Evolutionary conservation across 495 filamentous ascomycete species (phyloP).

Genomic region (Hypoxylon intermedium): DNA sequence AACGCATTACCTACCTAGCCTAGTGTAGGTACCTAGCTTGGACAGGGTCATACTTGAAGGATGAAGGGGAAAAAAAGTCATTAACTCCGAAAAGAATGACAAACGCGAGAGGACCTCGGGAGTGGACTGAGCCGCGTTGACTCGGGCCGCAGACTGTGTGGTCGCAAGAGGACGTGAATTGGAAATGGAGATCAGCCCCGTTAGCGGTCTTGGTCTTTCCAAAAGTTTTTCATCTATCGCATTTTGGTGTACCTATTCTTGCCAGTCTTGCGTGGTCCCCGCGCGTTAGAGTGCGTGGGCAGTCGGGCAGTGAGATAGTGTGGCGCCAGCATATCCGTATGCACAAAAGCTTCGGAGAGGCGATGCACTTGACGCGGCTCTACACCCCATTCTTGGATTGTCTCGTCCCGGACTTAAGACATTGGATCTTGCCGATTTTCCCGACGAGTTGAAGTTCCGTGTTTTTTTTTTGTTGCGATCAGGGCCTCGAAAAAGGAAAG

Average conservation of each 20-base stretch:
- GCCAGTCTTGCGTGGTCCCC: constrained; percentile 24
- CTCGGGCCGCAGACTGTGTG: neutral
- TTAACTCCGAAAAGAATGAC: neutral
- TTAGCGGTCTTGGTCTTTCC: constrained; percentile 9
- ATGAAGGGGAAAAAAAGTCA: neutral
- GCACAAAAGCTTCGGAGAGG: constrained; percentile 11
- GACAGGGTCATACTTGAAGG: neutral
- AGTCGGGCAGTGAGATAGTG: no score
- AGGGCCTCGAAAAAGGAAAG: no score
- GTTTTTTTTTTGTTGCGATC: no score
- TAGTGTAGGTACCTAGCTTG: no score
- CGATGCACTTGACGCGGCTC: constrained; percentile 33
- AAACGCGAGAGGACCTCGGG: constrained; percentile 6
- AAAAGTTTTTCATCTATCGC: constrained; percentile 5
- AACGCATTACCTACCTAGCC: neutral
- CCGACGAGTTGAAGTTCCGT: no score
- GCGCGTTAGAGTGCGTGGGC: constrained; percentile 20
- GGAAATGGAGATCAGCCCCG: constrained; percentile 30
- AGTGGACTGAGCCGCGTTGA: constrained; percentile 16
- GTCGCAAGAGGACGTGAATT: constrained; percentile 7
- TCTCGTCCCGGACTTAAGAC: neutral
- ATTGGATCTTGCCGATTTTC: no score
- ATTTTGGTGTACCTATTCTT: constrained; percentile 1
- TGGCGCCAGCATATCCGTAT: constrained; percentile 14
- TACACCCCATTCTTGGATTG: neutral